Evolutionary conservation across 2,329 filamentous ascomycete species (phyloP), one percentile per base, ranked within the genome.

Genomic region (Aspergillus sp.): DNA sequence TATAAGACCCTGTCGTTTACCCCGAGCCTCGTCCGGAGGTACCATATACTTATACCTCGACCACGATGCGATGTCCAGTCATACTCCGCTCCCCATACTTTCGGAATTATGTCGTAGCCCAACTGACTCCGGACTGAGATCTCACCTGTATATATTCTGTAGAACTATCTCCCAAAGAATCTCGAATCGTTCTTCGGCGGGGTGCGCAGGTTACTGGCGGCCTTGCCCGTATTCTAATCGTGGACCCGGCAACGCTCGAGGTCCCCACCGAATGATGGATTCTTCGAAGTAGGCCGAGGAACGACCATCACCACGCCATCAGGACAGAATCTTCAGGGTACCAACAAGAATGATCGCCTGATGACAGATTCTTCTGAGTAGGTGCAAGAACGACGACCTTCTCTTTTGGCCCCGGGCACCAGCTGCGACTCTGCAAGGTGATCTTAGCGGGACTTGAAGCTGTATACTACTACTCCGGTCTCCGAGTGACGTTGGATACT

Each of bases 271-370:
- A 46, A 61, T 61, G 59, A 56, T 61, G 50, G 50, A 61, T 58
- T 61, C 54, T 61, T 57, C 59, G 54, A 54, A 41, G 59, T 61
- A 61, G 43, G 59, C 31, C 50, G 54, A 54, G 51, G 59, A 58
- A 53, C 59, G 59, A 53, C 54, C 30, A 23, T 38, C 38, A 57
- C 54, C 59, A 59, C 53, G 49, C 53, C 38, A 57, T 57, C 59
- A 53, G 52, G 57, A 59, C 31, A 38, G 43, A 54, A 53, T 59
- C 57, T 59, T 53, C 57, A 54, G 30, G 28, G 57, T 59, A 59
- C 30, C 8, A 30, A 38, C 57, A 54, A 59, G 57, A 47, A 59
- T 45, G 51, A 52, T 48, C 50, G 23, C 38, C 57, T 38, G 25
- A 59, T 59, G 50, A 59, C 43, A 49, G 57, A 50, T 48, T 49